Evolutionary conservation across 345 rosid genomes (phyloP).

Genomic region (Populus tremula): DNA sequence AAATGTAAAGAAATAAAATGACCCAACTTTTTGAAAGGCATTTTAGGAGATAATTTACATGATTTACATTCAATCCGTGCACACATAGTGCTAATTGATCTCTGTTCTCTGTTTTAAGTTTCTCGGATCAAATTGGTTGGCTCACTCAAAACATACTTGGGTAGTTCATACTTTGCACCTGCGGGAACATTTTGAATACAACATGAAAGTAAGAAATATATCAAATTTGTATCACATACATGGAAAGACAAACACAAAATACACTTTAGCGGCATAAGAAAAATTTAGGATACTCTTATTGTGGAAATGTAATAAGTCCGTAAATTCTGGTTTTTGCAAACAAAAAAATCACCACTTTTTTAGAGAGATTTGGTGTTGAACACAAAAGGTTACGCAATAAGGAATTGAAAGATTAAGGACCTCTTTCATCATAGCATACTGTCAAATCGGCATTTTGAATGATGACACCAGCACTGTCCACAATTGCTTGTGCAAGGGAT

Average conservation of each 20-base stretch:
- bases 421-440: slow-evolving; percentile 82
- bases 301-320: not conserved
- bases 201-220: not conserved
- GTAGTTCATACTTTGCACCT: slow-evolving; percentile 86
- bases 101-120: not conserved
- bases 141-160: slow-evolving; percentile 73
- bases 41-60: slow-evolving; percentile 16
- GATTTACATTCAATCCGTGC: slow-evolving; percentile 23
- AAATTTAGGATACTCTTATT: not conserved
- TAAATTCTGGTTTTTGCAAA: not conserved
- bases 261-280: not conserved
- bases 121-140: slow-evolving; percentile 68
- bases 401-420: slow-evolving; percentile 16
- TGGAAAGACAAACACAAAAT: not conserved
- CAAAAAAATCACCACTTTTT: not conserved
- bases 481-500: slow-evolving; percentile 61
- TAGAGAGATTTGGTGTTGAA: not conserved
- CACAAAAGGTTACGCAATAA: not conserved
- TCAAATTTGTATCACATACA: not conserved
- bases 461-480: slow-evolving; percentile 80
- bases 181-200: slow-evolving; percentile 21
- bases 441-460: slow-evolving; percentile 71
- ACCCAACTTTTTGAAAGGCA: slow-evolving; percentile 1
- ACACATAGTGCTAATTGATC: not conserved
- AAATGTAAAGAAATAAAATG: slow-evolving; percentile 4